Evolutionary conservation across 208 protist species (phyloP).

Genomic region (Herpetomonas samuelpessoai): DNA sequence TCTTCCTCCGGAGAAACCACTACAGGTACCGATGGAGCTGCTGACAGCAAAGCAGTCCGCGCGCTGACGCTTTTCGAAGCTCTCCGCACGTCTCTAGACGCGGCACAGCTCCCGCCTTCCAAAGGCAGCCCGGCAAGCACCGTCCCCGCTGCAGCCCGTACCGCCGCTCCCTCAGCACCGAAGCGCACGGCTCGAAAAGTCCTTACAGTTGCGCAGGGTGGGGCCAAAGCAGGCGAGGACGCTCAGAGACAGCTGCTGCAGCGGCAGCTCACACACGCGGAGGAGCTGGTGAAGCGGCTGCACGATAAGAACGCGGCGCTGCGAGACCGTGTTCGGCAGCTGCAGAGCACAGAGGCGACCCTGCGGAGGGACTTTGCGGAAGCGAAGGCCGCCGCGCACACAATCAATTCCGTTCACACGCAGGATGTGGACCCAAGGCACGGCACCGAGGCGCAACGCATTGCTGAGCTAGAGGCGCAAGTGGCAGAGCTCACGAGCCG

Average conservation of each 20-base stretch:
- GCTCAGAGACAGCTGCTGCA: conserved; percentile 1
- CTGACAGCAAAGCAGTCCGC: conserved; percentile 7
- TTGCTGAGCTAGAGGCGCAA: neutral
- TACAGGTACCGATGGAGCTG: neutral
- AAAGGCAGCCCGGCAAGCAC: no score
- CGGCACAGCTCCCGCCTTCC: neutral
- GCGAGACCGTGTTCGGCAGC: conserved; percentile 16
- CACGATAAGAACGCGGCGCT: conserved; percentile 3
- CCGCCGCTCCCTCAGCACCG: neutral
- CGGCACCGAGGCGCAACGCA: neutral
- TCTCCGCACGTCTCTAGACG: conserved; percentile 8
- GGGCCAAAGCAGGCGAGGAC: neutral
- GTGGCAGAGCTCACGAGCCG: neutral
- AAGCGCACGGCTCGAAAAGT: no score
- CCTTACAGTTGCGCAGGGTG: no score
- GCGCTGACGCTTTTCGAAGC: conserved; percentile 20
- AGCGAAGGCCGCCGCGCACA: neutral
- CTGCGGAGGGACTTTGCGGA: neutral
- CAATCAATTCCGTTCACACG: neutral
- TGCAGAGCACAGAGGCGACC: conserved; percentile 1
- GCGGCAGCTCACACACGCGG: neutral
- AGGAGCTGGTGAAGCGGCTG: conserved; percentile 2
- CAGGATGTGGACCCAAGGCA: neutral
- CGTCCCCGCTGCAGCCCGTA: neutral
- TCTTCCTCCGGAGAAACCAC: neutral